A percentile compares a stretch with the other conserved stretches of the same genome.
These are phyloP conservation scores for Gautieria morchelliformis DNA, from an alignment of 768 basidiomycete species.

Conservation along the genomic window DNA sequence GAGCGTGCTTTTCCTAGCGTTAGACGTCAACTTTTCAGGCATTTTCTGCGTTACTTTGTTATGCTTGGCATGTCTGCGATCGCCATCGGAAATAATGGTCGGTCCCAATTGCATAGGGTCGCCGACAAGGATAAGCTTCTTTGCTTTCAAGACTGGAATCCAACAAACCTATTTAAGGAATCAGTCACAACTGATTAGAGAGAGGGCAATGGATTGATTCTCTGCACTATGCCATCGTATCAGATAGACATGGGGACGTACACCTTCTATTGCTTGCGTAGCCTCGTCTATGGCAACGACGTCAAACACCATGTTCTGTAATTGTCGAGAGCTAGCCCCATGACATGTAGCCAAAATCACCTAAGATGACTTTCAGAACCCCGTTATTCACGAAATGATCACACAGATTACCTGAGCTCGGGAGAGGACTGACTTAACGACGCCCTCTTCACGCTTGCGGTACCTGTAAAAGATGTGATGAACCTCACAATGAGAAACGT, in stretches of 20 bases:
- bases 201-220: no score
- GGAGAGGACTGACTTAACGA: constrained; percentile 70
- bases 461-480: constrained; percentile 40
- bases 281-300: constrained; percentile 96
- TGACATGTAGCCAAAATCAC: constrained; percentile 92
- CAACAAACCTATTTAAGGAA: constrained; percentile 62
- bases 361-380: constrained; percentile 32
- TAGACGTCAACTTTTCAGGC: constrained; percentile 5
- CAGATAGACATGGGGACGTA: constrained; percentile 34
- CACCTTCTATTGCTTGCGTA: constrained; percentile 92
- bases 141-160: constrained; percentile 89
- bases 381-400: neutral
- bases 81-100: constrained; percentile 67
- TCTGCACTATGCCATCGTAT: neutral
- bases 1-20: neutral
- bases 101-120: constrained; percentile 96
- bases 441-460: constrained; percentile 77
- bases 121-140: constrained; percentile 84
- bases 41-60: constrained; percentile 8
- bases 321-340: constrained; percentile 77
- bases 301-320: constrained; percentile 74
- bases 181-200: neutral
- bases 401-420: constrained; percentile 57
- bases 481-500: neutral
- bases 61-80: constrained; percentile 19